phyloP scores from a whole-genome alignment of 2,329 filamentous ascomycete species.

The Pleomassaria siparia region DNA sequence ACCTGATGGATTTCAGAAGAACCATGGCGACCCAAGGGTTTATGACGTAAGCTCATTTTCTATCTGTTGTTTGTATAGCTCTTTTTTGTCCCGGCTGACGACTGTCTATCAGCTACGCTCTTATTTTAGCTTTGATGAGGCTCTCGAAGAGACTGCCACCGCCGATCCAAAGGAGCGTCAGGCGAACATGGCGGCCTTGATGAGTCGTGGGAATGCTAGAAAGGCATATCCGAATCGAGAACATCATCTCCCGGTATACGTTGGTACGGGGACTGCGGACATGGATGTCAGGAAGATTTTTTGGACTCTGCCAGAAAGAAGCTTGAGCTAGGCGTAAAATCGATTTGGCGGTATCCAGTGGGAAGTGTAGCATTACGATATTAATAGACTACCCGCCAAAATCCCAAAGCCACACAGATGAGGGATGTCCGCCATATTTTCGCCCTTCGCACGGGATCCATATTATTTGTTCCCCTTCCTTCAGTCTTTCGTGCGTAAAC shows the following conservation, averaged over 20 bases:
- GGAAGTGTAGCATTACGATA: too few relatives aligned
- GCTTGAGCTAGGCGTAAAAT: slow-evolving; percentile 59
- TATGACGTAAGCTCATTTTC: slow-evolving; percentile 22
- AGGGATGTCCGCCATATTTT: too few relatives aligned
- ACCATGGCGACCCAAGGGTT: slow-evolving; percentile 18
- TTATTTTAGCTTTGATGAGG: slow-evolving; percentile 29
- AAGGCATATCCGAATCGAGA: slow-evolving; percentile 66
- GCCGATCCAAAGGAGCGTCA: slow-evolving; percentile 26
- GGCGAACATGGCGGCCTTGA: slow-evolving; percentile 37
- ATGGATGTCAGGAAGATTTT: slow-evolving; percentile 48
- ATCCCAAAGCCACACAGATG: too few relatives aligned
- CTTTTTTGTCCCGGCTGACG: neutral
- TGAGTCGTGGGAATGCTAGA: slow-evolving; percentile 53
- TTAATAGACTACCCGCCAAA: too few relatives aligned
- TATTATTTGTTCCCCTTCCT: too few relatives aligned
- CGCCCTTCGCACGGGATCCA: too few relatives aligned
- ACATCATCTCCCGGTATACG: slow-evolving; percentile 62
- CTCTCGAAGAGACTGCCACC: slow-evolving; percentile 25
- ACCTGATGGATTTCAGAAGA: slow-evolving; percentile 35
- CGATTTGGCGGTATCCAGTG: slow-evolving; percentile 52
- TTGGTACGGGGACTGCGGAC: slow-evolving; percentile 57
- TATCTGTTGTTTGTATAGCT: neutral
- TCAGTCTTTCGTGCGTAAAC: too few relatives aligned
- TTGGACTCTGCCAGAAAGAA: slow-evolving; percentile 54
- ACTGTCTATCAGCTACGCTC: slow-evolving; percentile 24